Evolutionary conservation across 345 rosid genomes (phyloP).

Genomic region (Populus deltoides): DNA sequence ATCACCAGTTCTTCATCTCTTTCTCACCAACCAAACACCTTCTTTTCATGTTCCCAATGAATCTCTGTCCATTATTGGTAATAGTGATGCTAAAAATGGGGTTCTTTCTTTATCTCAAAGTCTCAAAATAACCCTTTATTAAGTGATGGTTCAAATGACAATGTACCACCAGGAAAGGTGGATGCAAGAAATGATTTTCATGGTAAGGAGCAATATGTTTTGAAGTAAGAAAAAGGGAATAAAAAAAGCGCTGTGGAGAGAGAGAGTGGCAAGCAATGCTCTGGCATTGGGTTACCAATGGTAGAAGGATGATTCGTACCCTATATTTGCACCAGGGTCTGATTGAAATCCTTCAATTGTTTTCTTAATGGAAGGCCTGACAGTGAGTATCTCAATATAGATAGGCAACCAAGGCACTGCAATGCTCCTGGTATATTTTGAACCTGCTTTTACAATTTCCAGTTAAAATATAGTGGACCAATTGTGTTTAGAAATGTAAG

Average conservation of each 20-base stretch:
- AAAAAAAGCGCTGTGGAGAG: not conserved
- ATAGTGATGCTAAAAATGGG: not conserved
- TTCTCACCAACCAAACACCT: constrained; percentile 6
- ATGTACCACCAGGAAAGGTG: not conserved
- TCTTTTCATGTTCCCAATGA: constrained; percentile 5
- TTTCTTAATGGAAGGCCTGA: constrained; percentile 43
- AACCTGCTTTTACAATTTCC: not conserved
- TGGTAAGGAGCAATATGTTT: not conserved
- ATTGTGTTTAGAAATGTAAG: not conserved
- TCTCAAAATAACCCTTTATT: not conserved
- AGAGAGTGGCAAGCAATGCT: not conserved
- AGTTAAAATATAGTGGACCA: not conserved
- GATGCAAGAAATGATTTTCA: not conserved
- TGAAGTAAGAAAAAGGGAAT: not conserved
- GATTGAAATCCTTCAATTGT: constrained; percentile 45
- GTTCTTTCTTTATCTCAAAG: not conserved
- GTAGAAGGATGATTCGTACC: constrained; percentile 40
- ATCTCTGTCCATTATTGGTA: not conserved
- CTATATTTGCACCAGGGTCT: constrained; percentile 38
- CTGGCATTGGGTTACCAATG: constrained; percentile 14
- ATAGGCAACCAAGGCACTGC: constrained; percentile 46
- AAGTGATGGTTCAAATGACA: constrained; percentile 1
- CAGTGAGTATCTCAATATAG: constrained; percentile 31
- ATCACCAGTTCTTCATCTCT: constrained; percentile 20
- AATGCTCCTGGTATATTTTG: constrained; percentile 29